These are phyloP conservation scores for Penicillium psychrofluorescens DNA, from an alignment of 495 filamentous ascomycete genomes.

Conservation along the genomic window DNA sequence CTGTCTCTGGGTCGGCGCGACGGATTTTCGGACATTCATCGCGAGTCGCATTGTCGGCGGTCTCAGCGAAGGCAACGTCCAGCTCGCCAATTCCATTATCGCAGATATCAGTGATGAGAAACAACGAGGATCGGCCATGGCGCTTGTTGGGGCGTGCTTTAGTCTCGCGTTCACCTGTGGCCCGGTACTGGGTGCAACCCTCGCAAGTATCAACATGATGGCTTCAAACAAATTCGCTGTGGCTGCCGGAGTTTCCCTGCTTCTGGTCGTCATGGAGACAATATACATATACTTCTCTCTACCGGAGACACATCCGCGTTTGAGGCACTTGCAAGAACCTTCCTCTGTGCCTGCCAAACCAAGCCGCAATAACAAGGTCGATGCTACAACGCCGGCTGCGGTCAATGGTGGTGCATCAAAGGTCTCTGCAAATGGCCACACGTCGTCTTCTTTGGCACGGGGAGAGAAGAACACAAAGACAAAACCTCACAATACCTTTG, in stretches of 20 bases:
- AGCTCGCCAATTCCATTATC: constrained; percentile 93
- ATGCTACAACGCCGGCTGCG: not conserved
- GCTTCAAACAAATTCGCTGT: constrained; percentile 89
- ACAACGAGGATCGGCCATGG: constrained; percentile 84
- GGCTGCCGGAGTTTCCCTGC: constrained; percentile 76
- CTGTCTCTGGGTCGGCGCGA: constrained; percentile 85
- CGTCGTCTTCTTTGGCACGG: too few relatives aligned
- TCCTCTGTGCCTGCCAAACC: not conserved
- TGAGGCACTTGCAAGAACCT: constrained; percentile 26
- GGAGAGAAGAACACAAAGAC: not conserved
- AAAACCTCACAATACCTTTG: constrained; percentile 68
- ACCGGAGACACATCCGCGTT: constrained; percentile 75
- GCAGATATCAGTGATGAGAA: constrained; percentile 86
- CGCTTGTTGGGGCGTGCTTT: constrained; percentile 92
- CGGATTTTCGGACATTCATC: constrained; percentile 92
- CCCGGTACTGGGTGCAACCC: constrained; percentile 78
- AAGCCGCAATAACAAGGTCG: constrained; percentile 4
- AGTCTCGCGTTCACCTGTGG: constrained; percentile 96
- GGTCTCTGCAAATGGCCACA: too few relatives aligned
- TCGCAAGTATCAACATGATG: constrained; percentile 66
- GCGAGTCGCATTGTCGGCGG: constrained; percentile 88
- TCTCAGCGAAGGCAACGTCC: constrained; percentile 92
- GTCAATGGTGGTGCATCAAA: not conserved
- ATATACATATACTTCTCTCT: constrained; percentile 78
- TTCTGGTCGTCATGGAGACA: constrained; percentile 79